Base-by-base conservation (phyloP, 2,329 filamentous ascomycete species). In the Cordyceps cicadae region DNA sequence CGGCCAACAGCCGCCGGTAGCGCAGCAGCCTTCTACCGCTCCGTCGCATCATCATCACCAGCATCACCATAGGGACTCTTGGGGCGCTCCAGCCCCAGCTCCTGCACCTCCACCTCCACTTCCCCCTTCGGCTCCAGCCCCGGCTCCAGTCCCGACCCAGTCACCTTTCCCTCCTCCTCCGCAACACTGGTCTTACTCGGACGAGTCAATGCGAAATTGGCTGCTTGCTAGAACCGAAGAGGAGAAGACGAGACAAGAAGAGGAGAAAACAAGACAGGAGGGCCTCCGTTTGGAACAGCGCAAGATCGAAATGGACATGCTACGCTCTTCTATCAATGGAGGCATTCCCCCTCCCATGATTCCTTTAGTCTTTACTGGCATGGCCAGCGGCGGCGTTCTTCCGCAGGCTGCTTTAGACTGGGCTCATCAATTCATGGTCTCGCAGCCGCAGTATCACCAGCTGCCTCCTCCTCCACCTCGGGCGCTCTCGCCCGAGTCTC, bases 331-430 rank as follows among this genome's bases (percentile, higher is more conserved):
- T 2, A 71, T 92, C 58, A 79, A 81, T 59, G 84, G 86, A 43
- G 88, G 88, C 12, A 84, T 92, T 55, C 88, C 89, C 11, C 87
- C 88, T 14, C 81, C 86, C 41, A 84, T 92, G 80, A 81, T 92
- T 29, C 89, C 89, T 7, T 76, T 90, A 62, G 85, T 92, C 26
- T 91, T 92, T 72, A 83, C 86, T 14, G 86, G 87, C 49, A 87
- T 90, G 79, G 82, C 82, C 51, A 66, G 65, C 26, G 86, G 86
- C 45, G 85, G 84, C 41, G 77, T 79, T 59, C 72, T 87, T 32
- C 78, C 86, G 21, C 84, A 83, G 64, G 78, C 81, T 37, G 82
- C 83, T 3, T 66, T 89, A 58, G 87, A 90, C 69, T 87, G 82
- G 81, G 82, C 84, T 14, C 87, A 90, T 68, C 86, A 89, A 67